Evolutionary conservation across 805 yeast species (phyloP), one percentile per base, ranked within the genome.

Genomic region (Pichia ethanolica): DNA sequence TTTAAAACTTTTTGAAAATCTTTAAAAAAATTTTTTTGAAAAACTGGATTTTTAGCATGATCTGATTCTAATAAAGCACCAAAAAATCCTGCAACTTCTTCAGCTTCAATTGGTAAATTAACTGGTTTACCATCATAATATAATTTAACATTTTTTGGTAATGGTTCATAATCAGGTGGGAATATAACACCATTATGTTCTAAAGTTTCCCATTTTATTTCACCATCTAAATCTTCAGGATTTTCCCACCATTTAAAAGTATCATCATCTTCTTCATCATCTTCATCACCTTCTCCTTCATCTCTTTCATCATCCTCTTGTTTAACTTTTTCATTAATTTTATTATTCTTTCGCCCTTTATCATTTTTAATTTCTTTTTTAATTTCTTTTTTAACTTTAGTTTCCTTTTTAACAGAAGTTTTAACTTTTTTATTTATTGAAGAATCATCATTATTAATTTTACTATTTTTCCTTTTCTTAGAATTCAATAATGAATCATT

Each of bases 71-170:
- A 54, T 79, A 91, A 75, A 6, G 96, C 96, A 9, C 85, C 98
- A 65, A 76, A 91, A 61, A 89, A 91, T 0, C 97, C 97, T 0
- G 97, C 98, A 35, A 91, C 97, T 66, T 91, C 98, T 67, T 91
- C 99, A 3, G 97, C 97, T 49, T 74, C 86, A 1, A 71, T 68
- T 1, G 96, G 91, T 50, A 91, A 71, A 32, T 71, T 71, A 0
- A 90, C 90, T 0, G 93, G 86, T 55, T 78, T 74, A 0, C 87
- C 88, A 56, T 85, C 84, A 60, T 91, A 90, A 51, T 78, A 74
- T 47, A 91, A 58, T 61, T 85, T 87, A 38, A 90, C 86, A 59
- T 79, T 75, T 5, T 78, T 69, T 0, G 98, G 98, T 41, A 91
- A 69, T 4, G 93, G 89, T 61, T 84, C 90, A 64, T 91, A 91